These are phyloP conservation scores for Didymella arachidicola DNA, from an alignment of 2,329 filamentous ascomycete species.

Conservation along the genomic window DNA sequence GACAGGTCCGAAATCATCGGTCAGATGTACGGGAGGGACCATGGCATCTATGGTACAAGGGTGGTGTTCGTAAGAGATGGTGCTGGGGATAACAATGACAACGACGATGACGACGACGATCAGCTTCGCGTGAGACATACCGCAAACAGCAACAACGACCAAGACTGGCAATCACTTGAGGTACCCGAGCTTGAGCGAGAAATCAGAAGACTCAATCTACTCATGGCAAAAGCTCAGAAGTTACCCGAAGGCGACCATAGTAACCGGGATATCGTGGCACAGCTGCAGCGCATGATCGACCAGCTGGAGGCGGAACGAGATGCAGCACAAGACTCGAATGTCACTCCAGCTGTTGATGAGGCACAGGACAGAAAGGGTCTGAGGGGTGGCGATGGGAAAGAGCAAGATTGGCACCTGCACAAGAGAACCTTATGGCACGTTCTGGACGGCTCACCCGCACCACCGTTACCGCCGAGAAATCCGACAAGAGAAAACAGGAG, in stretches of 20 bases:
- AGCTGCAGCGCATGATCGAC: neutral
- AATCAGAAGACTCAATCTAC: neutral
- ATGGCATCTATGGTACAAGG: neutral
- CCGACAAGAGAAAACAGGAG: no score
- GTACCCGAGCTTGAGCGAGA: neutral
- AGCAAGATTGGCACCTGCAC: neutral
- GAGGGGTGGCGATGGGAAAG: neutral
- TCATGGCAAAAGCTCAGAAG: neutral
- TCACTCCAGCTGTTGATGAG: no score
- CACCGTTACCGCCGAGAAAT: no score
- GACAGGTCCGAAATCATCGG: no score
- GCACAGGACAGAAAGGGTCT: neutral
- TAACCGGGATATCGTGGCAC: neutral
- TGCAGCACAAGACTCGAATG: neutral
- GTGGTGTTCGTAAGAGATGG: neutral
- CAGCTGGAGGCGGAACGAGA: neutral
- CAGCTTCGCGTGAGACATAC: neutral
- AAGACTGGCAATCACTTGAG: neutral
- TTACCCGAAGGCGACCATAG: neutral
- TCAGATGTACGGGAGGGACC: no score
- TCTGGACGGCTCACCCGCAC: neutral
- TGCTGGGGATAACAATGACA: neutral
- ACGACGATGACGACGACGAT: neutral
- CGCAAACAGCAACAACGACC: neutral
- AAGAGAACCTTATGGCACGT: neutral